Percentiles rank a stretch among this genome's conserved stretches.
Conservation (phyloP, 305 asterid genomes). For the Fraxinus latifolia region DNA sequence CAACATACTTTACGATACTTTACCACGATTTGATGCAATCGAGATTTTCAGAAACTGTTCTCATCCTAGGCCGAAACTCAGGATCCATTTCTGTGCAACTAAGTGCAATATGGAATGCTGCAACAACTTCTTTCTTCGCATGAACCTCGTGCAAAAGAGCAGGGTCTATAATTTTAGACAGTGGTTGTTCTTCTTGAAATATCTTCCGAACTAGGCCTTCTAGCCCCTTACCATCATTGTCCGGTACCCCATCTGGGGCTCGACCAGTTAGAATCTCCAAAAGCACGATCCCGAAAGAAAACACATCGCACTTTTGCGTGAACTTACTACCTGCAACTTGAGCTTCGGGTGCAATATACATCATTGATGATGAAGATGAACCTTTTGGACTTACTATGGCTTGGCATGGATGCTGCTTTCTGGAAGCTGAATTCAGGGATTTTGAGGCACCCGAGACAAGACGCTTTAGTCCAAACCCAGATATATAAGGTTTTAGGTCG, state of each 20-base stretch:
- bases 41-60: slow-evolving; percentile 66
- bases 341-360: slow-evolving; percentile 62
- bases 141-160: slow-evolving; percentile 68
- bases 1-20: neutral
- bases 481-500: slow-evolving; percentile 64
- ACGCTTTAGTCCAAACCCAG: slow-evolving; percentile 83
- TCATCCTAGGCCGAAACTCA: slow-evolving; percentile 86
- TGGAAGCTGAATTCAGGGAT: slow-evolving; percentile 33
- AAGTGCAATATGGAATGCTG: slow-evolving; percentile 73
- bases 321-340: slow-evolving; percentile 40
- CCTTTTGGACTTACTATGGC: slow-evolving; percentile 27
- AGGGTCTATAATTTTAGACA: slow-evolving; percentile 79
- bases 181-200: slow-evolving; percentile 65
- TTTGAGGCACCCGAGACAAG: slow-evolving; percentile 49
- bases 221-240: slow-evolving; percentile 52
- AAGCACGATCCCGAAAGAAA: slow-evolving; percentile 72
- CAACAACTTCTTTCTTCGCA: slow-evolving; percentile 86
- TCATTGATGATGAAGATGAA: slow-evolving; percentile 28
- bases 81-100: slow-evolving; percentile 82
- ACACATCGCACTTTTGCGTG: slow-evolving; percentile 77
- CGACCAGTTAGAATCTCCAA: slow-evolving; percentile 80
- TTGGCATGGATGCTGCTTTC: slow-evolving; percentile 39
- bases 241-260: slow-evolving; percentile 34
- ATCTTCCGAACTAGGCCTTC: slow-evolving; percentile 66
- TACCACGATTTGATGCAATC: slow-evolving; percentile 53